phyloP scores from a whole-genome alignment of 371 early-diverging fungal species.

The Sporodiniella umbellata region DNA sequence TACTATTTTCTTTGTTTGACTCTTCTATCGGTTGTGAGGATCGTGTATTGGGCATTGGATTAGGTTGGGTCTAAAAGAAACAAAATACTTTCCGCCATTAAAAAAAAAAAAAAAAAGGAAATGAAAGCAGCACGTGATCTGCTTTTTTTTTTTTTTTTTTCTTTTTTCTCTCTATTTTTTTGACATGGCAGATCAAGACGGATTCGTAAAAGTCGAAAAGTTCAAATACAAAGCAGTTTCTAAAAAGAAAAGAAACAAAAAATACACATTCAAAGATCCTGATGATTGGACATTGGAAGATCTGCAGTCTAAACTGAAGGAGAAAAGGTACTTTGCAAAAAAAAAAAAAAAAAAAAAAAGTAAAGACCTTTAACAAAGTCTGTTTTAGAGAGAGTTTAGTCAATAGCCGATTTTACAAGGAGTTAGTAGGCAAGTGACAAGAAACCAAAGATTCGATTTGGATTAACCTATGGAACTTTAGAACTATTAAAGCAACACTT shows the following conservation, averaged over 20 bases:
- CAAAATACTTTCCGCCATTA: too few species aligned
- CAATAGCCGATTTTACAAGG: constrained; percentile 35
- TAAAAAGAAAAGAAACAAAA: constrained; percentile 21
- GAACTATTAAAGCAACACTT: constrained; percentile 25
- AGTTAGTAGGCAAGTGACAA: constrained; percentile 16
- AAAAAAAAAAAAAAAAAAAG: background rate
- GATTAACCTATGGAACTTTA: constrained; percentile 1
- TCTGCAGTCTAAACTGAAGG: constrained; percentile 17
- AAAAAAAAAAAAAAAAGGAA: background rate
- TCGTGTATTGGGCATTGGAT: constrained; percentile 17
- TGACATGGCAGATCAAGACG: constrained; percentile 19
- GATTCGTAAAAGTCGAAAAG: constrained; percentile 21
- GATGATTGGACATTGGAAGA: constrained; percentile 33
- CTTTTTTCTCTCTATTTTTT: constrained; percentile 5
- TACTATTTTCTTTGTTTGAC: background rate
- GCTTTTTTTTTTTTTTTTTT: background rate
- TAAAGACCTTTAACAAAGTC: background rate
- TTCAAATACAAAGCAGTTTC: constrained; percentile 25
- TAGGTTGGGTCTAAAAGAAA: too few species aligned
- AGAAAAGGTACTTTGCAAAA: too few species aligned
- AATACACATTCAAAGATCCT: constrained; percentile 25
- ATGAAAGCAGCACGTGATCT: background rate
- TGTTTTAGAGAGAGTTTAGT: constrained; percentile 21
- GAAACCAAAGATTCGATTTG: background rate
- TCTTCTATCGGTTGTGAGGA: background rate